Evolutionary conservation across 768 basidiomycete genomes (phyloP).

Genomic region (Podaxis sp.): DNA sequence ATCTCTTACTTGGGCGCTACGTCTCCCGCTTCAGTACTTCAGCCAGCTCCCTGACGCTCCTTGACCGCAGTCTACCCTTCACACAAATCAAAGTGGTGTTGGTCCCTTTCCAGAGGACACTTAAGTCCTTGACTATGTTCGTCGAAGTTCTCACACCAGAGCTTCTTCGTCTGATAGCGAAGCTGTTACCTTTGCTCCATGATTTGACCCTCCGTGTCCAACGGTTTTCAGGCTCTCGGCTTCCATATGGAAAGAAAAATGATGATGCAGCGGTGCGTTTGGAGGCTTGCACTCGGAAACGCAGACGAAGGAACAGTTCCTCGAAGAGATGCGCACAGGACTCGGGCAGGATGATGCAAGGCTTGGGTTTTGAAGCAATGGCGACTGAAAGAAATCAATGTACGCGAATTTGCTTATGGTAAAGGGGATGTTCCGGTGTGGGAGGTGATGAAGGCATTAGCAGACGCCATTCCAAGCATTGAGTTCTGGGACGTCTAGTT

Average conservation of each 20-base stretch:
- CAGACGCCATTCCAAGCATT: background rate
- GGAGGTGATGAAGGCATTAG: background rate
- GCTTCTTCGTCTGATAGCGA: background rate
- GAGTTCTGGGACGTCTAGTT: background rate
- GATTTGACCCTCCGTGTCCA: background rate
- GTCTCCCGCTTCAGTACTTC: background rate
- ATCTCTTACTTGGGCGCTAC: background rate
- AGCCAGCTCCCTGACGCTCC: background rate
- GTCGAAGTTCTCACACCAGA: background rate
- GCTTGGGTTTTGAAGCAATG: background rate
- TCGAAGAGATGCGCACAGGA: background rate
- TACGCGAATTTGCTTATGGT: slow-evolving; percentile 4
- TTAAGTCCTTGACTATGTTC: background rate
- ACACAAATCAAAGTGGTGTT: background rate
- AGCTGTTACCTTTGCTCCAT: background rate
- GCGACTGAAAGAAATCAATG: background rate
- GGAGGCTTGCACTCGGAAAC: background rate
- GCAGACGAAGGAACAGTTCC: background rate
- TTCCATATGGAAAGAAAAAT: background rate
- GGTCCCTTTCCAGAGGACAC: background rate
- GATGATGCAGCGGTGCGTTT: background rate
- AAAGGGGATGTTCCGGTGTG: slow-evolving; percentile 4
- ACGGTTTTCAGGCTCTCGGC: background rate
- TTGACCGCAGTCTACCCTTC: background rate
- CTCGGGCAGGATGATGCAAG: background rate